These are phyloP conservation scores for Saccharomyces pastorianus DNA, from an alignment of 1,139 yeast genomes.

Conservation along the genomic window DNA sequence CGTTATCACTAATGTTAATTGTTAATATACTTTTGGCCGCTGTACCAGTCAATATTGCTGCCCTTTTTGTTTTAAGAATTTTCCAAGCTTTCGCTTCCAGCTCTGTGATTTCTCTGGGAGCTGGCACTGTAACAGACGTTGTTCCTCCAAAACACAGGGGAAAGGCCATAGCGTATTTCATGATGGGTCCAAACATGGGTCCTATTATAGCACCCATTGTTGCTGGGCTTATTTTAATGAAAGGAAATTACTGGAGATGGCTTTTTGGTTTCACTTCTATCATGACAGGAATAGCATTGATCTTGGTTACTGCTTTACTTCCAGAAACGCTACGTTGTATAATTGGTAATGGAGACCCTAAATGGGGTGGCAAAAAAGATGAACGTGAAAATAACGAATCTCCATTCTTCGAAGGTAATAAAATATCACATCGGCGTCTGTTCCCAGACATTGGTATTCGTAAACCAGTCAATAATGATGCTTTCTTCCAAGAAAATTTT, in stretches of 20 bases:
- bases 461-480: constrained; percentile 22
- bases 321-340: constrained; percentile 51
- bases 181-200: constrained; percentile 55
- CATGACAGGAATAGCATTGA: constrained; percentile 36
- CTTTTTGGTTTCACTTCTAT: constrained; percentile 47
- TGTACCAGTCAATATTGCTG: constrained; percentile 41
- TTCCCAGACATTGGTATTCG: constrained; percentile 23
- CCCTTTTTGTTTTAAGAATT: constrained; percentile 37
- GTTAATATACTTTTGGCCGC: constrained; percentile 44
- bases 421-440: constrained; percentile 11
- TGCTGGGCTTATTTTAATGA: constrained; percentile 35
- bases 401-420: constrained; percentile 1
- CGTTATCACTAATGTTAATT: constrained; percentile 39
- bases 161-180: constrained; percentile 44
- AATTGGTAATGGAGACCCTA: constrained; percentile 45
- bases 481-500: constrained; percentile 25
- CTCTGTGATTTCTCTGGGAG: constrained; percentile 46
- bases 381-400: constrained; percentile 7
- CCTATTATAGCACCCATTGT: constrained; percentile 50
- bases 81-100: constrained; percentile 52
- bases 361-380: constrained; percentile 17
- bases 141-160: constrained; percentile 43
- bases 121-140: constrained; percentile 49
- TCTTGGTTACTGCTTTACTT: constrained; percentile 37
- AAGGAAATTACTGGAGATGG: constrained; percentile 47